phyloP scores from a whole-genome alignment of 352 stramenopile species.

The Pythium sp. region DNA sequence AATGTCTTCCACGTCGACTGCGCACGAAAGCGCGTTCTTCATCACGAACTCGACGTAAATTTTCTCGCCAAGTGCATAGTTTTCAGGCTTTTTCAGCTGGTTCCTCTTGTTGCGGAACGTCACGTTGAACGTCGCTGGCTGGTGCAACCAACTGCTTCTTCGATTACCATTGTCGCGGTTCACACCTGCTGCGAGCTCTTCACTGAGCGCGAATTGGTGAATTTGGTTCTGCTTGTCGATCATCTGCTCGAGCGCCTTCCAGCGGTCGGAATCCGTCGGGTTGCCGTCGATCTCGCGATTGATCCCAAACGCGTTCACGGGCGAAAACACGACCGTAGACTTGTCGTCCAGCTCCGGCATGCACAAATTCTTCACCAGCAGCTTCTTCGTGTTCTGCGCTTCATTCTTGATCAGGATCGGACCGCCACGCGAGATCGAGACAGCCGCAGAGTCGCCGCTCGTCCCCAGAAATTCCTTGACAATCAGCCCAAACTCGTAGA shows the following conservation, averaged over 20 bases:
- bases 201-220: slow-evolving; percentile 47
- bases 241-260: slow-evolving; percentile 55
- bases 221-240: slow-evolving; percentile 63
- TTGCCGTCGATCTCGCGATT: slow-evolving; percentile 74
- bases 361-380: slow-evolving; percentile 67
- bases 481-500: slow-evolving; percentile 83
- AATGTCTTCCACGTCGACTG: slow-evolving; percentile 77
- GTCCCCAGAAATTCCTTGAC: slow-evolving; percentile 75
- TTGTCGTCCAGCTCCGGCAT: slow-evolving; percentile 85
- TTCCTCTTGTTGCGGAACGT: slow-evolving; percentile 56
- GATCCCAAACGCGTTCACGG: slow-evolving; percentile 67
- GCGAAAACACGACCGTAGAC: slow-evolving; percentile 79
- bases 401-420: slow-evolving; percentile 25
- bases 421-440: slow-evolving; percentile 31
- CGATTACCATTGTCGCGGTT: slow-evolving; percentile 1
- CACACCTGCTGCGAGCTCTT: not conserved
- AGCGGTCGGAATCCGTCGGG: slow-evolving; percentile 42
- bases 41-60: slow-evolving; percentile 89
- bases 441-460: slow-evolving; percentile 21
- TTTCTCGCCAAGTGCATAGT: slow-evolving; percentile 68
- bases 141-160: slow-evolving; percentile 45
- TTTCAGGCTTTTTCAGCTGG: slow-evolving; percentile 34
- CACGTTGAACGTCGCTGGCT: slow-evolving; percentile 47
- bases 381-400: slow-evolving; percentile 30
- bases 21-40: slow-evolving; percentile 83